phyloP scores from a whole-genome alignment of 2,329 filamentous ascomycete genomes.

The Sporothrix euskadiensis region DNA sequence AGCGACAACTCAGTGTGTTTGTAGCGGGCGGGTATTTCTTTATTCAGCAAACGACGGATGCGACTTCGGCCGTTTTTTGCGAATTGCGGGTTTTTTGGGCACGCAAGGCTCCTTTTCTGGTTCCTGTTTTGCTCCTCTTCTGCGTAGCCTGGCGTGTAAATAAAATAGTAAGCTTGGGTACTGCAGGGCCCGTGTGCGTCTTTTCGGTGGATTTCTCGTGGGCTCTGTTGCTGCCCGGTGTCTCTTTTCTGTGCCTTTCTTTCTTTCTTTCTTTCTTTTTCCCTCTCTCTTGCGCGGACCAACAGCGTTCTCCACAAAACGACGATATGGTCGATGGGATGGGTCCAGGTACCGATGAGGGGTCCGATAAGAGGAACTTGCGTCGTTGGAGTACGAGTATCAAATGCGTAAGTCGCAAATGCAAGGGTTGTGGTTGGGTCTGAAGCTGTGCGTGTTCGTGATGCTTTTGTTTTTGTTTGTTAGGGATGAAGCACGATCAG shows the following conservation, averaged over 20 bases:
- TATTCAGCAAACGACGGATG: slow-evolving; percentile 23
- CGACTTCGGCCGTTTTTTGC: slow-evolving; percentile 24
- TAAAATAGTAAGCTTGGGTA: background rate
- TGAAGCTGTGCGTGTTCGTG: background rate
- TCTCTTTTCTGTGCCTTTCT: background rate
- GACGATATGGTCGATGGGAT: slow-evolving; percentile 11
- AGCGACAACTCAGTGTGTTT: background rate
- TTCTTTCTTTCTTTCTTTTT: background rate
- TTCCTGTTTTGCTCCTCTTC: background rate
- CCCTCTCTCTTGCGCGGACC: background rate
- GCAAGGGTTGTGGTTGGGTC: background rate
- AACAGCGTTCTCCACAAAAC: slow-evolving; percentile 23
- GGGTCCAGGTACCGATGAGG: slow-evolving; percentile 3
- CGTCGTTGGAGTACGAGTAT: slow-evolving; percentile 1
- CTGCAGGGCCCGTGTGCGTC: background rate
- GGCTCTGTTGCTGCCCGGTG: background rate
- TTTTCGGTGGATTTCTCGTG: background rate
- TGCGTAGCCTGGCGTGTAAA: background rate
- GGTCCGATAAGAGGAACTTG: slow-evolving; percentile 10
- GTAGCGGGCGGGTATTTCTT: slow-evolving; percentile 10
- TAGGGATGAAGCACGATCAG: background rate
- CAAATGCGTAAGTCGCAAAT: background rate
- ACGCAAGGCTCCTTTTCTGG: background rate
- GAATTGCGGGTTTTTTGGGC: background rate
- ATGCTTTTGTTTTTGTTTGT: background rate